phyloP scores from a whole-genome alignment of 2,329 filamentous ascomycete genomes.

The Xylariaceae sp. region DNA sequence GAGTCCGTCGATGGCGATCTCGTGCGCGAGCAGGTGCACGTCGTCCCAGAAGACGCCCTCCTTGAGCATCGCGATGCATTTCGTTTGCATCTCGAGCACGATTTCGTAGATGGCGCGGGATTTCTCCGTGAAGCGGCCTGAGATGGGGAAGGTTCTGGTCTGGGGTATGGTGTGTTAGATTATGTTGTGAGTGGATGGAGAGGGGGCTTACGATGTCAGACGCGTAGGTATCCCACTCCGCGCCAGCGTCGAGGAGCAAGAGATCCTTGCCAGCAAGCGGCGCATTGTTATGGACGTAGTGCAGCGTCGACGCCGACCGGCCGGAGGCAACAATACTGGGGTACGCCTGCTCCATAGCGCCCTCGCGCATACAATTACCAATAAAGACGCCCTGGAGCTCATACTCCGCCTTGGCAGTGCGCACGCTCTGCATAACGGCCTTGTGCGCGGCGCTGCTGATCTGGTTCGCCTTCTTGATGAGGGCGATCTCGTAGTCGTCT shows the following conservation, averaged over 20 bases:
- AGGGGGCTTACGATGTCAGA: slow-evolving; percentile 54
- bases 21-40: slow-evolving; percentile 73
- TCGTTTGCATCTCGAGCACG: slow-evolving; percentile 80
- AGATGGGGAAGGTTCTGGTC: slow-evolving; percentile 83
- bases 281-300: slow-evolving; percentile 78
- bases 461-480: slow-evolving; percentile 66
- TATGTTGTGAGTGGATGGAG: too few species aligned
- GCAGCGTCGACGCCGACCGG: slow-evolving; percentile 73
- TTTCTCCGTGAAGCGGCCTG: slow-evolving; percentile 63
- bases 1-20: slow-evolving; percentile 75
- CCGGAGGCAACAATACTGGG: slow-evolving; percentile 80
- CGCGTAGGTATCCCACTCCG: slow-evolving; percentile 68
- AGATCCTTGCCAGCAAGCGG: slow-evolving; percentile 67
- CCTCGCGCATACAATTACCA: slow-evolving; percentile 66
- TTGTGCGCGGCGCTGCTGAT: slow-evolving; percentile 64
- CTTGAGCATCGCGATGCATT: slow-evolving; percentile 67
- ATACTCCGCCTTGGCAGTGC: slow-evolving; percentile 65
- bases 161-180: slow-evolving; percentile 34
- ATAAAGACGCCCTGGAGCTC: slow-evolving; percentile 80
- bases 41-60: slow-evolving; percentile 75
- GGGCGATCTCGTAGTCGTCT: slow-evolving; percentile 67
- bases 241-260: slow-evolving; percentile 78
- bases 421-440: slow-evolving; percentile 56
- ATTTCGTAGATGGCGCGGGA: slow-evolving; percentile 73
- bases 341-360: slow-evolving; percentile 80